phyloP scores from a whole-genome alignment of 2,329 filamentous ascomycete genomes.

The Claviceps sorghi region DNA sequence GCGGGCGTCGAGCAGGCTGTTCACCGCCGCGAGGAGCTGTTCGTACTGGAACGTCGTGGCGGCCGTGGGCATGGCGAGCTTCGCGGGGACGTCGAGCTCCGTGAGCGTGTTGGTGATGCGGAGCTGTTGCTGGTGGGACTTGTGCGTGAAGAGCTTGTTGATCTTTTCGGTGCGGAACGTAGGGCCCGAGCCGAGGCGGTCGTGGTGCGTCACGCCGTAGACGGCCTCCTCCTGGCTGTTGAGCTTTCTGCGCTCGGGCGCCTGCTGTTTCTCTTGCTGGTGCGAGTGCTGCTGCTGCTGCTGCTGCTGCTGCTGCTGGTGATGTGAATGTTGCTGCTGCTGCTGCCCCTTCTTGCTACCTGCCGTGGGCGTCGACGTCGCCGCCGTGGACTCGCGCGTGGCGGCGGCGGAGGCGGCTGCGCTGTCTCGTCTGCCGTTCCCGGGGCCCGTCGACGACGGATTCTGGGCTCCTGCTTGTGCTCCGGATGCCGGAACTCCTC shows the following conservation, averaged over 20 bases:
- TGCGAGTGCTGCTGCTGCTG: not conserved
- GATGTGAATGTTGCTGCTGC: constrained; percentile 6
- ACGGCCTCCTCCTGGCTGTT: constrained; percentile 59
- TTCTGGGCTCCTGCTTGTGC: constrained; percentile 19
- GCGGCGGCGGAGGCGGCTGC: constrained; percentile 30
- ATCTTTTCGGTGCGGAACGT: constrained; percentile 79
- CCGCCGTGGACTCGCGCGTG: constrained; percentile 19
- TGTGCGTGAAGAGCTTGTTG: constrained; percentile 63
- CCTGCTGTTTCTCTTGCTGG: constrained; percentile 17
- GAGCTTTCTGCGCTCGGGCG: constrained; percentile 52
- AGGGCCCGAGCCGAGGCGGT: constrained; percentile 72
- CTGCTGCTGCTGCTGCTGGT: not conserved
- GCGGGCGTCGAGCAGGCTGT: constrained; percentile 53
- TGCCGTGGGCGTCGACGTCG: constrained; percentile 21
- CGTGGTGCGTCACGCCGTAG: constrained; percentile 75
- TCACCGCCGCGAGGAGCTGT: constrained; percentile 51
- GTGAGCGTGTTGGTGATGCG: constrained; percentile 59
- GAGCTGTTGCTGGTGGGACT: constrained; percentile 59
- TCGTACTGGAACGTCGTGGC: constrained; percentile 59
- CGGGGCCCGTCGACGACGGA: constrained; percentile 14
- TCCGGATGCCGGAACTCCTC: constrained; percentile 13
- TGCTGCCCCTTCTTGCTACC: constrained; percentile 35
- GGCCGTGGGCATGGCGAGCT: constrained; percentile 62
- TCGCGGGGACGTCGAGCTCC: constrained; percentile 55
- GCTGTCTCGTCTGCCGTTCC: constrained; percentile 35